Percentiles rank a stretch among this genome's conserved stretches.
phyloP scores from a whole-genome alignment of 208 protist species.

The Leishmania gerbilli region DNA sequence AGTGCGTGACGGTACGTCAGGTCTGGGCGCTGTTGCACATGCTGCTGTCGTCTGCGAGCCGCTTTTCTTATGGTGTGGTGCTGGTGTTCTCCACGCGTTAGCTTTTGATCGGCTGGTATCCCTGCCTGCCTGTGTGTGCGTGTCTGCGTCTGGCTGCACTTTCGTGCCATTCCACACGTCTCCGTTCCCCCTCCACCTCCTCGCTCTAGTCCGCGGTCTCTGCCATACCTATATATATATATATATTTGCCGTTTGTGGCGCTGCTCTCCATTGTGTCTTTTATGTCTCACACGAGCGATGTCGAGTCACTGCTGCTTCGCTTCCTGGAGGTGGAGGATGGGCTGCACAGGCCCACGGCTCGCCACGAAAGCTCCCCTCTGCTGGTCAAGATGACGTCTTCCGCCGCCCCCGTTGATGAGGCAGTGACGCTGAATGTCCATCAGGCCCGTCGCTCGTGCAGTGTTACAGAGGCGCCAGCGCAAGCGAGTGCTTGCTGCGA shows the following conservation, averaged over 20 bases:
- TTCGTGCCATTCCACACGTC: not conserved
- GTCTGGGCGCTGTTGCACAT: not conserved
- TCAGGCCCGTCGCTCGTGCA: not conserved
- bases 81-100: not conserved
- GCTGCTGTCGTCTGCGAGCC: not conserved
- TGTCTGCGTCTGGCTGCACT: not conserved
- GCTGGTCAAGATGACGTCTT: not conserved
- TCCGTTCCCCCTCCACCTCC: not conserved
- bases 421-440: not conserved
- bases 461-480: not conserved
- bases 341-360: not conserved
- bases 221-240: not conserved
- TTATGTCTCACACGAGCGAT: slow-evolving; percentile 22
- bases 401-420: not conserved
- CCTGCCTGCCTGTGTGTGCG: slow-evolving; percentile 4
- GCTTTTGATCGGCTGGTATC: not conserved
- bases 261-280: not conserved
- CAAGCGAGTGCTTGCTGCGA: not conserved
- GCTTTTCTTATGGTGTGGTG: not conserved
- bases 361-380: not conserved
- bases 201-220: not conserved
- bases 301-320: slow-evolving; percentile 10
- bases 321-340: slow-evolving; percentile 11
- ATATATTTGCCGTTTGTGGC: not conserved
- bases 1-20: not conserved